Evolutionary conservation across 2,329 filamentous ascomycete species (phyloP), one percentile per base, ranked within the genome.

Genomic region (Cephalotrichum gorgonifer): DNA sequence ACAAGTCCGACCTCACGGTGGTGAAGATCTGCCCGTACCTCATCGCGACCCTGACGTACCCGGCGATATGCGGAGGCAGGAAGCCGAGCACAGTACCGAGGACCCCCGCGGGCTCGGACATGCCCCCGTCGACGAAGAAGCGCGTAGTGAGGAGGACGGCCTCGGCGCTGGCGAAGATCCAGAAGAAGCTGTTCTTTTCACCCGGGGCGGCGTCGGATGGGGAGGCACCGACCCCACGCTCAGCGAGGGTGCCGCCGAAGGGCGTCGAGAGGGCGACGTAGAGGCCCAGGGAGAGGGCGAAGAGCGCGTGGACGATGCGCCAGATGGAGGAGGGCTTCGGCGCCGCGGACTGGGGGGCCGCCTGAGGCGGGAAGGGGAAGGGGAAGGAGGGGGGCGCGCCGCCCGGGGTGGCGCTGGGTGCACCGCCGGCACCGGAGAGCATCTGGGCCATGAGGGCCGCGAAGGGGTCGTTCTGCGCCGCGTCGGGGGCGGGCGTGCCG

Each of bases 101-200:
- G 50, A 86, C 74, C 3, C 85, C 84, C 25, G 70, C 65, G 3
- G 76, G 77, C 52, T 77, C 43, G 11, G 30, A 42, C 12, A 25
- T 20, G 4, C 30, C 41, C 17, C 48, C 48, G n/a, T 42, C 42
- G 12, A 88, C 60, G 56, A 88, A 80, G 61, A 84, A 86, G 23
- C 86, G 73, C 27, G 78, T 81, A 2, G 80, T 84, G 54, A 91
- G 78, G 54, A 91, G 69, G 48, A 87, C 62, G 11, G 87, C 74
- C 67, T 93, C 86, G 28, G 79, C 82, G 1, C 86, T 88, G 6
- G 85, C 83, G 61, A 91, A 93, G n/a, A 86, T 75, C 70, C 82
- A 88, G 64, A 91, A 89, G 65, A 89, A 83, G 53, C 74, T 72
- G 43, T 69, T 69, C 38, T 71, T 61, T 30, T 64, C 60, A 50